Evolutionary conservation across 805 yeast species (phyloP).

Genomic region (Babjeviella inositovora): DNA sequence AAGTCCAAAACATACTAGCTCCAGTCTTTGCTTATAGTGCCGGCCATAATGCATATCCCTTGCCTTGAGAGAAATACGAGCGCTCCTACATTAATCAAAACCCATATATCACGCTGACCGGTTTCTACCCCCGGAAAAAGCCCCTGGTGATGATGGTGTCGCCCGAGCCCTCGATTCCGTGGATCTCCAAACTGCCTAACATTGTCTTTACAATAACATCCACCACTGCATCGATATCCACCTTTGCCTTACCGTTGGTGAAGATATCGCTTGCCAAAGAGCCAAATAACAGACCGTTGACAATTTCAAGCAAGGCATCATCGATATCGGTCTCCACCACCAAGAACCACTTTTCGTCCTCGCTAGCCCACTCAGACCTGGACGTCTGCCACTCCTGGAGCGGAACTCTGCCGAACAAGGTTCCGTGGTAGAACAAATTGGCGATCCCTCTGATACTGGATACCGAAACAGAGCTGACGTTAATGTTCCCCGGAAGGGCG

Average conservation of each 20-base stretch:
- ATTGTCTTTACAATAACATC: conserved; percentile 14
- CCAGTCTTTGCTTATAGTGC: no score
- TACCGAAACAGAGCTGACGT: conserved; percentile 10
- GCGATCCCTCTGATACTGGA: conserved; percentile 22
- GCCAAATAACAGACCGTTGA: conserved; percentile 20
- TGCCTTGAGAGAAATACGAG: no score
- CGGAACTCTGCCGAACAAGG: conserved; percentile 24
- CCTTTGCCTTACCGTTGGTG: conserved; percentile 16
- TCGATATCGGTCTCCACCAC: conserved; percentile 19
- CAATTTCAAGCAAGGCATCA: conserved; percentile 23
- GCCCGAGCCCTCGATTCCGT: conserved; percentile 9
- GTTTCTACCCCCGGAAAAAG: no score
- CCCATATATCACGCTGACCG: no score
- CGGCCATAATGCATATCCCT: no score
- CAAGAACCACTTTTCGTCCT: conserved; percentile 8
- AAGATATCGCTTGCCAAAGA: conserved; percentile 24
- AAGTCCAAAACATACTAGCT: no score
- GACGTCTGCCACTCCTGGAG: conserved; percentile 28
- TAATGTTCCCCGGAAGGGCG: conserved; percentile 10
- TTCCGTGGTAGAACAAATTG: conserved; percentile 17
- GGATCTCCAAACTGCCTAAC: conserved; percentile 14
- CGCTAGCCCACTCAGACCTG: conserved; percentile 11
- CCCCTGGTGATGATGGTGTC: conserved; percentile 9
- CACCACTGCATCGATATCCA: conserved; percentile 16
- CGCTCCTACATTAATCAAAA: no score